A percentile compares a stretch with the other conserved stretches of the same genome.
Evolutionary conservation across 768 basidiomycete species (phyloP).

Genomic region (Ramaria rubella): DNA sequence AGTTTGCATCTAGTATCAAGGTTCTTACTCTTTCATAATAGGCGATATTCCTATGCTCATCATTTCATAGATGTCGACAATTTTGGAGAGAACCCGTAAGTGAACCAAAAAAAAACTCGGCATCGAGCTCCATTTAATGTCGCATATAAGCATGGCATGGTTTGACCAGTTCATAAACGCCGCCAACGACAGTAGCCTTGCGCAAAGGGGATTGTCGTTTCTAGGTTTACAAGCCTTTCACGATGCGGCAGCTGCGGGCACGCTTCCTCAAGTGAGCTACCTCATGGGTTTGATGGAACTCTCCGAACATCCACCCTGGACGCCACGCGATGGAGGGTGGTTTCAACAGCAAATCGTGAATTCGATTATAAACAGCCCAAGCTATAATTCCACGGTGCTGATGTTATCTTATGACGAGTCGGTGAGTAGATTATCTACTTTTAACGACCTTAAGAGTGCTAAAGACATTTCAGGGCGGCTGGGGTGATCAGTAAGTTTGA

Average conservation of each 20-base stretch:
- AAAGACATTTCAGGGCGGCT: too few relatives aligned
- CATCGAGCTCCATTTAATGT: too few relatives aligned
- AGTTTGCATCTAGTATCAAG: constrained; percentile 6
- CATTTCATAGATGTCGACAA: constrained; percentile 3
- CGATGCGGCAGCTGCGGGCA: constrained; percentile 7
- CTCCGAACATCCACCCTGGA: constrained; percentile 12
- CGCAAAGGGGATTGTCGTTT: constrained; percentile 8
- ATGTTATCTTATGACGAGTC: constrained; percentile 14
- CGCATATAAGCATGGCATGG: constrained; percentile 3
- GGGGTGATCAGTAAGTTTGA: constrained; percentile 12
- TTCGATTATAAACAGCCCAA: constrained; percentile 12
- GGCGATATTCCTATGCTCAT: too few relatives aligned
- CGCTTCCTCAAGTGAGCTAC: constrained; percentile 11
- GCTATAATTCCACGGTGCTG: constrained; percentile 10
- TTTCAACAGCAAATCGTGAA: constrained; percentile 9
- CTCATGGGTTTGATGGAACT: constrained; percentile 11
- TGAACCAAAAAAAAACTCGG: too few relatives aligned
- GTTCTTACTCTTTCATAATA: not conserved
- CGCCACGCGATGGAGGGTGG: constrained; percentile 8
- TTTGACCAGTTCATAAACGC: constrained; percentile 6
- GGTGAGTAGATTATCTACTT: too few relatives aligned
- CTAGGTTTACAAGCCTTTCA: constrained; percentile 8
- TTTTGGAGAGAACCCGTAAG: constrained; percentile 12
- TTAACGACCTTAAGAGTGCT: too few relatives aligned
- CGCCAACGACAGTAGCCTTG: not conserved